Evolutionary conservation across 768 basidiomycete genomes (phyloP), one percentile per base, ranked within the genome.

Genomic region (Boletus huronensis): DNA sequence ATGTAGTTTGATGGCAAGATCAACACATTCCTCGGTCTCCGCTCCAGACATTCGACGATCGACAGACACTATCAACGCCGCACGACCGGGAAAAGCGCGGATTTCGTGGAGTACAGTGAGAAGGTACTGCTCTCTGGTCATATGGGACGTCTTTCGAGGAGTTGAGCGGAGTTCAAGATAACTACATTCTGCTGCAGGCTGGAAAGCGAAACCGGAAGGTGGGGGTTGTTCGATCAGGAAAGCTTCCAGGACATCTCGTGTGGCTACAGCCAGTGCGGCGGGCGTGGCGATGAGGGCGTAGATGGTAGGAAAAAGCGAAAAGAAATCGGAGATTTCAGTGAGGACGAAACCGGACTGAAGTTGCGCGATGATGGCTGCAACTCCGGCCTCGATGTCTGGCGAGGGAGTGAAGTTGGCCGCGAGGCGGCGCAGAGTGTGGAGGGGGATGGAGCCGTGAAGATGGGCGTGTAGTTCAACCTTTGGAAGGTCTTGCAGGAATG

Each of bases 391-490:
- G 6, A 62, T 43, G 14, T 59, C 46, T 59, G 68, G 31, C 0
- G 70, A 48, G 6, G 58, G 51, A 51, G 16, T 43, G 39, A 67
- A 76, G 32, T 82, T 75, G 9, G 61, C 58, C 0, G 85, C 87
- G 14, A 93, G 81, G 8, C 82, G 77, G 57, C 82, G 81, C 0
- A 93, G 77, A 26, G 82, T 70, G 0, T 71, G 49, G 25, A 91
- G 71, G 1, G 91, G 91, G 32, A 93, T 92, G 10, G 83, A 93
- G 0, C 90, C 90, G 60, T 92, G 92, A 5, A 92, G 79, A 64
- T 93, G 90, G 0, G 90, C 91, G 57, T 93, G 91, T 0, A 93
- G 78, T 64, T 94, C 91, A 1, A 90, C 89, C 69, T 93, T 93
- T 10, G 87, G 87, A 0, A 92, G 76, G 1, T 57, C 53, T 45